Conservation (phyloP, 2,329 filamentous ascomycete species). For the Biscogniauxia sp. region DNA sequence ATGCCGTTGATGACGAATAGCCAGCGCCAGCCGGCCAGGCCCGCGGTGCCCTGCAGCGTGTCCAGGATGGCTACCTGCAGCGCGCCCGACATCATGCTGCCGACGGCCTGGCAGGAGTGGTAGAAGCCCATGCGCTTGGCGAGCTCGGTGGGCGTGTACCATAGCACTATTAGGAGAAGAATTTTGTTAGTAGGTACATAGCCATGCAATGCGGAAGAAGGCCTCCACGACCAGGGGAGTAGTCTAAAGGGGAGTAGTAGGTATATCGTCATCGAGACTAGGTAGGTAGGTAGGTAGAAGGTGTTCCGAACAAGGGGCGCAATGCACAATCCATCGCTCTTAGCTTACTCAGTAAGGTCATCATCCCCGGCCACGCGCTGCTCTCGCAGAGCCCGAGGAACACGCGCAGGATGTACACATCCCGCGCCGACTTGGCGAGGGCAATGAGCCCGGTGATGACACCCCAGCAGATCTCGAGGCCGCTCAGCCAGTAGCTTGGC, state of each 20-base stretch:
- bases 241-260: too few relatives aligned
- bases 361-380: slow-evolving; percentile 43
- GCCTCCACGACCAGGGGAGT: not conserved
- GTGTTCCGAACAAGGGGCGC: too few relatives aligned
- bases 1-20: slow-evolving; percentile 57
- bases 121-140: slow-evolving; percentile 55
- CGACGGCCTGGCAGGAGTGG: slow-evolving; percentile 51
- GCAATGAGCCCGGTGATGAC: slow-evolving; percentile 34
- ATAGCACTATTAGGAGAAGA: slow-evolving; percentile 36
- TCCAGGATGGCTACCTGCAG: slow-evolving; percentile 52
- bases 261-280: too few relatives aligned
- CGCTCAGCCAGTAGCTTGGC: slow-evolving; percentile 35
- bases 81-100: slow-evolving; percentile 52
- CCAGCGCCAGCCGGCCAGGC: slow-evolving; percentile 51
- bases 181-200: too few relatives aligned
- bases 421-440: slow-evolving; percentile 30
- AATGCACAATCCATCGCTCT: not conserved
- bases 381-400: slow-evolving; percentile 39
- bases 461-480: slow-evolving; percentile 35
- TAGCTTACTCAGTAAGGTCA: slow-evolving; percentile 40
- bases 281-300: too few relatives aligned
- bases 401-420: slow-evolving; percentile 40
- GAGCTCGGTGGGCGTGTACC: slow-evolving; percentile 41
- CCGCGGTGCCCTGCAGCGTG: slow-evolving; percentile 46
- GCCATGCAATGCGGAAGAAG: slow-evolving; percentile 2